Percentiles rank a stretch among this genome's conserved stretches.
Conservation (phyloP, 208 protist genomes). For the Crithidia acanthocephali region DNA sequence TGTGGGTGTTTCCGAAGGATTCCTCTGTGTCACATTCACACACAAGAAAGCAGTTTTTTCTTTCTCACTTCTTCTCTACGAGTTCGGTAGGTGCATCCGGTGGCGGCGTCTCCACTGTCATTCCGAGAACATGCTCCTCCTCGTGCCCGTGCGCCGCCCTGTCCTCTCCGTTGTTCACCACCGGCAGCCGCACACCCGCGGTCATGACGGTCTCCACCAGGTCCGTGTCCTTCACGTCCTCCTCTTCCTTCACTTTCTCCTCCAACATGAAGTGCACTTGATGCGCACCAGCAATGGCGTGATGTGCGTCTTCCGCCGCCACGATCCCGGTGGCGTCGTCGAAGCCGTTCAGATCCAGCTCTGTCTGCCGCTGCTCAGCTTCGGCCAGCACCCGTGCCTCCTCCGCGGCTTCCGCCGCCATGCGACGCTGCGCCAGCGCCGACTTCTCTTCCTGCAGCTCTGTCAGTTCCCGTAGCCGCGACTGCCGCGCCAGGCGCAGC, state of each 20-base stretch:
- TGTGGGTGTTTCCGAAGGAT: too few species aligned
- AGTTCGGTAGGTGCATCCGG: neutral
- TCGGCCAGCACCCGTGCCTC: constrained; percentile 30
- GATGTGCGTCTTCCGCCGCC: constrained; percentile 6
- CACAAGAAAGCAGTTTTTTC: too few species aligned
- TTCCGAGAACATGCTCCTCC: neutral
- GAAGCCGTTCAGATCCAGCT: constrained; percentile 24
- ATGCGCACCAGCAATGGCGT: neutral
- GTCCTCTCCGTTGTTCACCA: neutral
- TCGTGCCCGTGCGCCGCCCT: neutral
- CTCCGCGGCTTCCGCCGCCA: constrained; percentile 43
- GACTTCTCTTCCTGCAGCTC: constrained; percentile 46
- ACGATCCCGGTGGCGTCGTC: neutral
- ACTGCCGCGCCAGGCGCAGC: constrained; percentile 50
- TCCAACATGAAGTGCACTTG: constrained; percentile 14
- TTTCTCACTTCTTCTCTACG: too few species aligned
- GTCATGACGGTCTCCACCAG: neutral
- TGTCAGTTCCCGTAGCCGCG: constrained; percentile 48
- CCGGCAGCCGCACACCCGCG: neutral
- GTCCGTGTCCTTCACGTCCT: constrained; percentile 9
- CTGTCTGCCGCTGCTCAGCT: constrained; percentile 31
- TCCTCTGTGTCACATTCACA: too few species aligned
- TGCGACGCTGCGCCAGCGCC: constrained; percentile 38
- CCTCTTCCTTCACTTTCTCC: constrained; percentile 16
- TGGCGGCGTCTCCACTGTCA: neutral